phyloP scores from a whole-genome alignment of 352 stramenopile genomes.

The Globisporangium okanoganense region DNA sequence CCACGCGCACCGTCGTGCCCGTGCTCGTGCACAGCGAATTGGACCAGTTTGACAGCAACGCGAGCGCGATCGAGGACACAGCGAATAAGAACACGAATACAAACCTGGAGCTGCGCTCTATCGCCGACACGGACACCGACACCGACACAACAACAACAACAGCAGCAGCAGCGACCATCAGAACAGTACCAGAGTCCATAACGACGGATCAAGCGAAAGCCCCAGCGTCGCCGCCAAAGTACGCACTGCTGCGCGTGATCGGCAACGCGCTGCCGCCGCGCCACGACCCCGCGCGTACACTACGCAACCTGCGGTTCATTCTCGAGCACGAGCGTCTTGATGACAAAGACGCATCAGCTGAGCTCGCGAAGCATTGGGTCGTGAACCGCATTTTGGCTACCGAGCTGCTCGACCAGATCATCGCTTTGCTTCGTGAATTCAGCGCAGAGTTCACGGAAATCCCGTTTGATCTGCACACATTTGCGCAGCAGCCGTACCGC shows the following conservation, averaged over 20 bases:
- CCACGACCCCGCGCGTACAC: conserved; percentile 34
- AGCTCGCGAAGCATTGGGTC: conserved; percentile 41
- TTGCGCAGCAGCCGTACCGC: conserved; percentile 32
- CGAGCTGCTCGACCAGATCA: conserved; percentile 22
- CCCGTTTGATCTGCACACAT: conserved; percentile 30
- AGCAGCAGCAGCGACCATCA: neutral
- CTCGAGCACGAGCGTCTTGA: conserved; percentile 48
- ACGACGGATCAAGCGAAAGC: neutral
- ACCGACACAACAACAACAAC: neutral
- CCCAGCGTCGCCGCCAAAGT: conserved; percentile 16
- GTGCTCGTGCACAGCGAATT: conserved; percentile 12
- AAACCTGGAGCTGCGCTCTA: conserved; percentile 1
- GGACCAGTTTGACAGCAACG: conserved; percentile 13
- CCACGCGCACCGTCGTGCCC: conserved; percentile 15
- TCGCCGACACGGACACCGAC: neutral
- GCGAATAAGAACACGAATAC: neutral
- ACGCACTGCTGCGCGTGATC: conserved; percentile 37
- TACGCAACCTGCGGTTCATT: conserved; percentile 47
- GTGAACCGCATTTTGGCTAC: conserved; percentile 44
- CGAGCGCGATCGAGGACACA: neutral
- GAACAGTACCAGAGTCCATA: neutral
- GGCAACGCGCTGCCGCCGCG: conserved; percentile 50
- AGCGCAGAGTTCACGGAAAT: conserved; percentile 35
- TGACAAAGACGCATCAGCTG: conserved; percentile 9
- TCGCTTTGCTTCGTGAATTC: conserved; percentile 32